Evolutionary conservation across 2,329 filamentous ascomycete genomes (phyloP), one percentile per base, ranked within the genome.

Genomic region (Talaromyces sp.): DNA sequence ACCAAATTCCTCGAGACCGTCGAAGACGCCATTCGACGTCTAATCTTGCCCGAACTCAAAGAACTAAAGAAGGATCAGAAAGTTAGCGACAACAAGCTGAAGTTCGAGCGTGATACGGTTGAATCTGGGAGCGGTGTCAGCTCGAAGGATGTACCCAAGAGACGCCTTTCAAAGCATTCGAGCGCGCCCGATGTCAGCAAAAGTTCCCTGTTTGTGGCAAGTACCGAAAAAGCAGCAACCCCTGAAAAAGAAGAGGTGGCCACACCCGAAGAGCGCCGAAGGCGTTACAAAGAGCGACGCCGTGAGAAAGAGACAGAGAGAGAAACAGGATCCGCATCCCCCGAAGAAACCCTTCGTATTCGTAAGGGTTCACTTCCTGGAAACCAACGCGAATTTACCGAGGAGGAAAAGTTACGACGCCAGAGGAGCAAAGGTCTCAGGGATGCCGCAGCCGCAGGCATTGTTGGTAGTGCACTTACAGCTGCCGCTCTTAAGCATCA

Each of bases 11-110:
- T 97, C 1, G 91, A 95, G 72, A 95, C 93, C 0, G 93, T 97
- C 2, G 93, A 97, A 79, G 93, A 97, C 78, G 93, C 93, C 15
- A 96, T 97, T 73, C 89, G 92, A 68, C 87, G 93, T 58, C 84
- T 97, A 59, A 96, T 97, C 62, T 80, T 99, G 2, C 95, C 95
- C 0, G 94, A 99, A 77, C 83, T 99, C 53, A 94, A 92, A 71
- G 92, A 93, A 10, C 82, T 99, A 63, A 97, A 97, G 77, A 88
- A 93, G 72, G 93, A 97, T 73, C 91, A 94, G 75, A 93, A 91
- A 76, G 89, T 90, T 69, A 88, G 89, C 68, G 85, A 90, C 69
- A 89, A 88, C 71, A 87, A 86, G 11, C 87, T 86, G 64, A 89
- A 88, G 65, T 93, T 91, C 36, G 86, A 89, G 34, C 83, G 83